phyloP scores from a whole-genome alignment of 2,329 filamentous ascomycete genomes.

The Aspergillus sp. region DNA sequence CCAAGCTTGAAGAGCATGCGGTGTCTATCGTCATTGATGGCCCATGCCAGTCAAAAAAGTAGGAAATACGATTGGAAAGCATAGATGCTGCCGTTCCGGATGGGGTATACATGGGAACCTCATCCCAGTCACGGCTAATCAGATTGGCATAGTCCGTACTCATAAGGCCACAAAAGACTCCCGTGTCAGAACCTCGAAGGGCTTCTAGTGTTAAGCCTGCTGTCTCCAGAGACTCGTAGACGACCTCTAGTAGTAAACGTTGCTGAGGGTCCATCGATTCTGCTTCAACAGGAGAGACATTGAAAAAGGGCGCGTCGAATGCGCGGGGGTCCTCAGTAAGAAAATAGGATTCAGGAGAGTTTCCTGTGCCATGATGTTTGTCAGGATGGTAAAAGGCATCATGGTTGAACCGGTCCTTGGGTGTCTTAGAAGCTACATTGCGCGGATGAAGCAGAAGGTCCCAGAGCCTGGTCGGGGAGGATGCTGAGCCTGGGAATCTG shows the following conservation, averaged over 20 bases:
- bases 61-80: conserved; percentile 43
- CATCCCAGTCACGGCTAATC: conserved; percentile 24
- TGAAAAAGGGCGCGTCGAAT: conserved; percentile 32
- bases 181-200: conserved; percentile 28
- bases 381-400: conserved; percentile 28
- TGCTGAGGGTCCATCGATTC: conserved; percentile 36
- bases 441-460: conserved; percentile 27
- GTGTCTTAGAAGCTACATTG: conserved; percentile 25
- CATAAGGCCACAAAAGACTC: conserved; percentile 31
- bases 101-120: conserved; percentile 27
- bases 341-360: conserved; percentile 28
- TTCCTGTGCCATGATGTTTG: conserved; percentile 29
- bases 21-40: conserved; percentile 50
- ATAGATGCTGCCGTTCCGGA: conserved; percentile 41
- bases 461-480: conserved; percentile 28
- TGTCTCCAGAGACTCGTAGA: conserved; percentile 28
- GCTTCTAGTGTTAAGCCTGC: conserved; percentile 27
- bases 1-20: conserved; percentile 48
- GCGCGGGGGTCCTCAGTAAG: conserved; percentile 25
- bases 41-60: conserved; percentile 40
- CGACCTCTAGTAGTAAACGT: conserved; percentile 27
- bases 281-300: conserved; percentile 28
- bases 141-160: conserved; percentile 30
- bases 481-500: conserved; percentile 28
- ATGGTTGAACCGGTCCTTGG: conserved; percentile 24